Evolutionary conservation across 352 stramenopile genomes (phyloP).

Genomic region (Globisporangium polare): DNA sequence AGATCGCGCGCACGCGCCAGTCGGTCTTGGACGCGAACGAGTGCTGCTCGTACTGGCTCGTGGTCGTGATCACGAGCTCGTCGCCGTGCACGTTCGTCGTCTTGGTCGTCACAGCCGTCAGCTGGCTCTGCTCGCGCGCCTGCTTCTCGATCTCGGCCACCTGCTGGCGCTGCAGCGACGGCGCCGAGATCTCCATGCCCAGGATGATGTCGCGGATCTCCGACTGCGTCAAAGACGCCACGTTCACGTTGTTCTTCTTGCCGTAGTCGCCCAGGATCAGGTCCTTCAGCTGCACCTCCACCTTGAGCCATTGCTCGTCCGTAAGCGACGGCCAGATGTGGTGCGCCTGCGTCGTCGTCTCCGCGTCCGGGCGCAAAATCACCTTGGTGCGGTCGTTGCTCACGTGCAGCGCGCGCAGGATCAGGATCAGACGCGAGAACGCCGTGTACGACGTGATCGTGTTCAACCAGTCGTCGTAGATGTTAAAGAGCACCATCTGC

Average conservation of each 20-base stretch:
- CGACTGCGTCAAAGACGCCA: conserved; percentile 98
- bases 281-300: conserved; percentile 99
- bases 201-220: conserved; percentile 99
- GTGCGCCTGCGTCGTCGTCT: conserved; percentile 98
- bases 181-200: conserved; percentile 99
- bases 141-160: conserved; percentile 99
- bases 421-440: conserved; percentile 99
- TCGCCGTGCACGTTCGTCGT: conserved; percentile 99
- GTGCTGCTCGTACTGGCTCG: conserved; percentile 99
- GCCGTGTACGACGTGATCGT: conserved; percentile 99
- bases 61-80: conserved; percentile 99
- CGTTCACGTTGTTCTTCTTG: conserved; percentile 99
- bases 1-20: conserved; percentile 98
- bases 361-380: conserved; percentile 97
- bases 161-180: conserved; percentile 98
- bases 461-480: conserved; percentile 99
- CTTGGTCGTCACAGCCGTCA: conserved; percentile 98
- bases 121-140: conserved; percentile 96
- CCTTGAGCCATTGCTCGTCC: conserved; percentile 99
- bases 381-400: conserved; percentile 95
- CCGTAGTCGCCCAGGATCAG: conserved; percentile 99
- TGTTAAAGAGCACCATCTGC: conserved; percentile 99
- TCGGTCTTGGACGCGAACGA: conserved; percentile 99
- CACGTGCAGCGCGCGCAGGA: conserved; percentile 97
- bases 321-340: conserved; percentile 99